Conservation (phyloP, 2,329 filamentous ascomycete genomes). For the Fusarium protoensiforme region DNA sequence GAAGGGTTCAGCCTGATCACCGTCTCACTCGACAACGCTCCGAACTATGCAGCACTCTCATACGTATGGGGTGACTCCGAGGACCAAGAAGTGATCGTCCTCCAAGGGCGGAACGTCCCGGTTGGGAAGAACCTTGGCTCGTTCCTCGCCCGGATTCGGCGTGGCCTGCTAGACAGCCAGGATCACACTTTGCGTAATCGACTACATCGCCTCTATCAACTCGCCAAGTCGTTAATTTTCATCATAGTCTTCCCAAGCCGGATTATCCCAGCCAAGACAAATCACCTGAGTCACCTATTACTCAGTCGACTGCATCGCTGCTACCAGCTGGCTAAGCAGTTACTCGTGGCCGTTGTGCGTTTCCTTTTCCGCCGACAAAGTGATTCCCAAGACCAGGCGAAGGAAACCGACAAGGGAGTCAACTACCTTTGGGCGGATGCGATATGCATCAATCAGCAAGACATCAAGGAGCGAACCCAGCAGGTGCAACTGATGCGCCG, state of each 20-base stretch:
- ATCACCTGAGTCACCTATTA: not conserved
- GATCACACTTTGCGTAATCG: not conserved
- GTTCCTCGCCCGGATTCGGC: not conserved
- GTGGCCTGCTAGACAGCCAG: not conserved
- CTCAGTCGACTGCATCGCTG: not conserved
- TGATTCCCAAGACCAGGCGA: not conserved
- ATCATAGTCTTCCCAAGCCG: not conserved
- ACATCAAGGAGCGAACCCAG: not conserved
- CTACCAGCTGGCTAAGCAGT: not conserved
- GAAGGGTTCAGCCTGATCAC: not conserved
- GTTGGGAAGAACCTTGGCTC: not conserved
- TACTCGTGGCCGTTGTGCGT: not conserved
- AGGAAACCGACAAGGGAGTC: not conserved
- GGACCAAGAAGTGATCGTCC: not conserved
- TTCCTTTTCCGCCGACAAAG: not conserved
- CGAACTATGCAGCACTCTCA: not conserved
- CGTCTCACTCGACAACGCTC: not conserved
- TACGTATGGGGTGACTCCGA: not conserved
- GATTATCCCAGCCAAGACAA: not conserved
- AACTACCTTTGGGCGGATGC: not conserved
- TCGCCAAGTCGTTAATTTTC: not conserved
- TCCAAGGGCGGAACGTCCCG: not conserved
- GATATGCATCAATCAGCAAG: not conserved
- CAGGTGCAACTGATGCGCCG: not conserved
- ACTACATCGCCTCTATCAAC: not conserved